Base-by-base conservation (phyloP, 306 rosid genomes). In the Boehmeria nivea region DNA sequence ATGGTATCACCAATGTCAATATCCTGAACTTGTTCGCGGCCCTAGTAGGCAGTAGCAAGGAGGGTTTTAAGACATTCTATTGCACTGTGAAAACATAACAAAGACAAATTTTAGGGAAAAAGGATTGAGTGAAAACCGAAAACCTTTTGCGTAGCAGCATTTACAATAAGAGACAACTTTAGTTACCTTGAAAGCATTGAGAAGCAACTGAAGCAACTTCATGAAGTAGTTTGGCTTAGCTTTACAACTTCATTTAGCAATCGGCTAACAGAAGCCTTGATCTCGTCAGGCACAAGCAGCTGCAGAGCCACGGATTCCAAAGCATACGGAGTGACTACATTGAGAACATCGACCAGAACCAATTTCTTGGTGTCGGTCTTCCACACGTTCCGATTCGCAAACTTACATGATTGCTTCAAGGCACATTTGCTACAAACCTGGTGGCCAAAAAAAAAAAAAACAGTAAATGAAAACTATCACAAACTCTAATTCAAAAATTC, bases 181-280 rank as follows among this genome's bases (percentile, higher is more conserved):
- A 11, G 27, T 51, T 59, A 66, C 69, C 72, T 3, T 31, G 9
- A 31, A 31, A 31, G 9, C 36, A 26, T 18, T n/a, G 27, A 28
- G 23, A 9, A 48, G 16, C 38, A 19, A 36, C 12, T 33, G 31
- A 36, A 34, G 49, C 28, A 42, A 13, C 60, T 23, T 70, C 60
- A 48, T 65, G 64, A 56, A 48, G 60, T 31, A 38, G 72, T 76
- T 60, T 60, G 45, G 59, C 91, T 84, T 58, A 80, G 77, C 61
- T 76, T 80, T 76, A 84, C 38, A 59, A 71, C 56, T 72, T 87
- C 88, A 40, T 82, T 72, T 42, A 87, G 76, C 78, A 87, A 57
- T 51, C 72, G 75, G 63, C 72, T 60, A 20, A 82, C 69, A 0
- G 82, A 72, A 24, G 60, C 57, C 56, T 80, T 82, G 7, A 82